phyloP scores from a whole-genome alignment of 2,329 filamentous ascomycete genomes.

The Venturia aucupariae region DNA sequence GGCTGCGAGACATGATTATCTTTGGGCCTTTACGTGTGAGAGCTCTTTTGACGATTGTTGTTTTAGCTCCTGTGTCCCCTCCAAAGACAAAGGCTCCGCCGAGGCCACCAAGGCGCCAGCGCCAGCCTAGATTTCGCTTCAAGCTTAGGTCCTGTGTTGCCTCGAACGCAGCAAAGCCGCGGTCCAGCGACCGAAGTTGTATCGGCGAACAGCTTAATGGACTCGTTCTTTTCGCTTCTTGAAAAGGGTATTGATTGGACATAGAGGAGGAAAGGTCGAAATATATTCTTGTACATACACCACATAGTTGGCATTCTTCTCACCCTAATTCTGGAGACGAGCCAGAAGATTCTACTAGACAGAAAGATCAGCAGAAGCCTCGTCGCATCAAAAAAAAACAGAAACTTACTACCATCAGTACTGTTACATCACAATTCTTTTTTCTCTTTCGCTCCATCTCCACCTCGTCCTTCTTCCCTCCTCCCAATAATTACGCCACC shows the following conservation, averaged over 20 bases:
- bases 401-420: background rate
- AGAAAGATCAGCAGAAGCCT: background rate
- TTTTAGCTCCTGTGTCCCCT: background rate
- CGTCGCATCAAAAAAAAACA: background rate
- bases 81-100: background rate
- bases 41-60: background rate
- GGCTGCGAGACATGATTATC: background rate
- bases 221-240: background rate
- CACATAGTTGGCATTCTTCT: background rate
- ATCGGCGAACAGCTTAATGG: background rate
- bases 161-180: background rate
- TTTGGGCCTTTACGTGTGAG: background rate
- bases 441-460: constrained; percentile 20
- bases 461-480: constrained; percentile 53
- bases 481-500: constrained; percentile 71
- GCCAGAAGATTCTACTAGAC: background rate
- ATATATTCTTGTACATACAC: background rate
- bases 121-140: background rate
- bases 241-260: background rate
- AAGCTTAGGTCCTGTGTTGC: background rate
- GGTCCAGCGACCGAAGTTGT: background rate
- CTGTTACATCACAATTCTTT: constrained; percentile 13
- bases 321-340: too few species aligned
- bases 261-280: background rate
- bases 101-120: too few species aligned